Evolutionary conservation across 768 basidiomycete species (phyloP), one percentile per base, ranked within the genome.

Genomic region (Mycena maculata): DNA sequence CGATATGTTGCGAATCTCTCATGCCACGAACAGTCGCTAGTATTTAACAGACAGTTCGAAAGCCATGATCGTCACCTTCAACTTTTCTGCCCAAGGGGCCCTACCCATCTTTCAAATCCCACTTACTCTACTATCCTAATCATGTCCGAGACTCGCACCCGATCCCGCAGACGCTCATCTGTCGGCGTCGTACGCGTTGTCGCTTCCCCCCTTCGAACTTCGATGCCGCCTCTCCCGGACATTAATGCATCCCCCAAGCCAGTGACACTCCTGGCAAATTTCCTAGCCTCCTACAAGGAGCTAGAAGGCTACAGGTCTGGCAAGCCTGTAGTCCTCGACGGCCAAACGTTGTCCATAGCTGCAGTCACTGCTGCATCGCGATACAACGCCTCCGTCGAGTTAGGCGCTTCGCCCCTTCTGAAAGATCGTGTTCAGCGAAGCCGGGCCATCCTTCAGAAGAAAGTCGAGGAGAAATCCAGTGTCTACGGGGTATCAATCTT

Each of bases 401-500:
- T 92, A 30, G 84, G 87, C 74, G 76, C 81, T 18, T 86, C 86
- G 3, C 77, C 83, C 6, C 75, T 73, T 20, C 77, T 88, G 65
- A 84, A 80, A 68, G 79, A 80, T 7, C 87, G 85, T 31, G 83
- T 95, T 48, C 78, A 83, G n/a, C 87, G 86, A 69, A 88, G 90
- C 70, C 88, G 91, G 39, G 78, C 84, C 50, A 85, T 90, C 63
- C 87, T 95, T 47, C 80, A 85, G 23, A 83, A 84, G 72, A 94
- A 94, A 77, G 84, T 95, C 41, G 84, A 85, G 23, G 81, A 83
- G 4, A 88, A 89, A 12, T 84, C 87, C 56, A 92, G 90, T 69
- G 85, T 96, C 22, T 96, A 96, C 71, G 94, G 94, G 25, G 91
- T 95, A 44, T 91, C 91, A 3, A 88, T 85, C 38, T 94, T 94